Conservation (phyloP, 2,329 filamentous ascomycete genomes). For the Alternaria sp. region DNA sequence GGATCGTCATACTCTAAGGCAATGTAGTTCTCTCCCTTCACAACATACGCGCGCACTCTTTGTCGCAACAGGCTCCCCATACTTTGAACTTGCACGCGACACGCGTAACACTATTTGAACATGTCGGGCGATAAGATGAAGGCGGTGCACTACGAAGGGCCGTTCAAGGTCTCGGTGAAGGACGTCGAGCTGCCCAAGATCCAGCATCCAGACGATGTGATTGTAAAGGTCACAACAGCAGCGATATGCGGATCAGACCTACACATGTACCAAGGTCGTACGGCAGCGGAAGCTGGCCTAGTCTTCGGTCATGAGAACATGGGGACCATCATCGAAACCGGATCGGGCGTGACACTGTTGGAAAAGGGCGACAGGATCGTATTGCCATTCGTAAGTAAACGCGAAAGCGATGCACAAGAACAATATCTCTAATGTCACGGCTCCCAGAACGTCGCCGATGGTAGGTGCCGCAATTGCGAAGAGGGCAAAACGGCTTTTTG, state of each 20-base stretch:
- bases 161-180: slow-evolving; percentile 69
- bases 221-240: slow-evolving; percentile 71
- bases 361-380: slow-evolving; percentile 71
- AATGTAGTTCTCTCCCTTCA: not conserved
- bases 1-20: not conserved
- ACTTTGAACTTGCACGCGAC: not conserved
- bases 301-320: slow-evolving; percentile 71
- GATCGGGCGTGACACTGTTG: slow-evolving; percentile 66
- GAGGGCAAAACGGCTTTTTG: slow-evolving; percentile 71
- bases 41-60: not conserved
- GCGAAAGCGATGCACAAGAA: not conserved
- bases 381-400: slow-evolving; percentile 62
- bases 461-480: slow-evolving; percentile 69
- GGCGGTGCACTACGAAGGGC: slow-evolving; percentile 69
- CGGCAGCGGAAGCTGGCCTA: slow-evolving; percentile 67
- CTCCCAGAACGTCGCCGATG: slow-evolving; percentile 23
- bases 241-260: slow-evolving; percentile 64
- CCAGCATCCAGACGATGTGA: slow-evolving; percentile 70
- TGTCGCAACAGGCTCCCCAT: not conserved
- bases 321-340: slow-evolving; percentile 65
- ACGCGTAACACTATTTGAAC: not conserved
- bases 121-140: slow-evolving; percentile 60
- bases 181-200: slow-evolving; percentile 67
- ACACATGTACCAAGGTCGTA: slow-evolving; percentile 72
- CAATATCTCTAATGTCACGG: not conserved